These are phyloP conservation scores for Boletus smithii DNA, from an alignment of 1,284 basidiomycete genomes.

Conservation along the genomic window DNA sequence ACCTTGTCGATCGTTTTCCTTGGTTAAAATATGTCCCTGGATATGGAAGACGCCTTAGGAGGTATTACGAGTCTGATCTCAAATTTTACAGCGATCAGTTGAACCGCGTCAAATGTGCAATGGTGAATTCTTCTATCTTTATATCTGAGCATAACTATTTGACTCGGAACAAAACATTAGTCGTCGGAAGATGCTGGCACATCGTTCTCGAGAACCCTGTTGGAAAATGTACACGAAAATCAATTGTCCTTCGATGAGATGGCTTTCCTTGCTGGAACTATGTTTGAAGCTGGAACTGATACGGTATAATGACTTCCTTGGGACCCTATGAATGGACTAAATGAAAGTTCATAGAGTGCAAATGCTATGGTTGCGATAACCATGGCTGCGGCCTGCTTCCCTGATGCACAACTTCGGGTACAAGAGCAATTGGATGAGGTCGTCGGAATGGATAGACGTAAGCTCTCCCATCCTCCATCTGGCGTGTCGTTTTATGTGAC, in stretches of 20 bases:
- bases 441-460: slow-evolving; percentile 52
- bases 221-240: slow-evolving; percentile 50
- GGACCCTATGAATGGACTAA: background rate
- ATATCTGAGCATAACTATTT: slow-evolving; percentile 4
- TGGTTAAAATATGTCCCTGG: slow-evolving; percentile 43
- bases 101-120: slow-evolving; percentile 40
- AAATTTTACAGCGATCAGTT: slow-evolving; percentile 51
- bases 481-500: background rate
- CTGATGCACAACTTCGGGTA: slow-evolving; percentile 51
- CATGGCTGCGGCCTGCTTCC: slow-evolving; percentile 64
- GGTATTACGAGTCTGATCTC: slow-evolving; percentile 54
- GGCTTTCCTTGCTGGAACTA: slow-evolving; percentile 58
- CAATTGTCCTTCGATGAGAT: slow-evolving; percentile 52
- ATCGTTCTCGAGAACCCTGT: slow-evolving; percentile 55
- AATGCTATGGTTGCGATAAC: slow-evolving; percentile 54
- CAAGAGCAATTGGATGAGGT: slow-evolving; percentile 60
- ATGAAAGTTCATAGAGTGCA: slow-evolving; percentile 37
- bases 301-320: slow-evolving; percentile 36
- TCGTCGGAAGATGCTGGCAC: slow-evolving; percentile 35
- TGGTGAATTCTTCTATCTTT: slow-evolving; percentile 34
- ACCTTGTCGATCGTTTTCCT: slow-evolving; percentile 58
- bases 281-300: slow-evolving; percentile 65
- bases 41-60: slow-evolving; percentile 23
- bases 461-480: slow-evolving; percentile 13
- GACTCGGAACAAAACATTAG: slow-evolving; percentile 10